phyloP scores from a whole-genome alignment of 345 rosid genomes.

The Eutrema japonicum region DNA sequence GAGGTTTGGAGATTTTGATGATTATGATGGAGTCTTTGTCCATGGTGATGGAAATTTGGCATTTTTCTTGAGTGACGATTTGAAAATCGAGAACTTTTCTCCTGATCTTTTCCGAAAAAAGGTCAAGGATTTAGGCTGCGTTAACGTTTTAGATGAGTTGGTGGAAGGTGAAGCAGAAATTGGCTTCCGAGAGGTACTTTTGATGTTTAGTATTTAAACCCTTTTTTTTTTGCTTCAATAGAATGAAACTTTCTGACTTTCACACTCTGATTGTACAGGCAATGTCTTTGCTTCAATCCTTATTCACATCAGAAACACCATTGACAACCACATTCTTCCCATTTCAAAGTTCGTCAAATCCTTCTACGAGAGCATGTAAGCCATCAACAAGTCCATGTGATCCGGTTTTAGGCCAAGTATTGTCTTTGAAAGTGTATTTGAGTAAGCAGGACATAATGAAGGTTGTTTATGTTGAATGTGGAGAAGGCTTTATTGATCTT shows the following conservation, averaged over 20 bases:
- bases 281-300: conserved; percentile 14
- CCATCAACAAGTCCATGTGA: conserved; percentile 7
- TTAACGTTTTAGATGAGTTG: background rate
- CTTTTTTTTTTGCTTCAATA: background rate
- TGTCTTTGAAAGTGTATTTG: conserved; percentile 5
- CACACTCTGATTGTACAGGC: background rate
- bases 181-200: conserved; percentile 18
- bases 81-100: conserved; percentile 19
- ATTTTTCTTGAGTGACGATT: conserved; percentile 13
- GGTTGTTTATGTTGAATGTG: background rate
- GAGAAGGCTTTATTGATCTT: conserved; percentile 11
- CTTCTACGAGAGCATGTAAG: background rate
- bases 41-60: conserved; percentile 26
- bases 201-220: background rate
- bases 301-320: conserved; percentile 30
- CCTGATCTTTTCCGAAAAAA: background rate
- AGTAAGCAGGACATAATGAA: background rate
- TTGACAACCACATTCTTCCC: conserved; percentile 3
- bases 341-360: background rate
- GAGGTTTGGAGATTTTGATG: background rate
- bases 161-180: conserved; percentile 14
- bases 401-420: conserved; percentile 6
- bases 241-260: background rate
- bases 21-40: conserved; percentile 11
- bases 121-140: conserved; percentile 14